These are phyloP conservation scores for Arabidopsis suecica DNA, from an alignment of 345 rosid species.

Conservation along the genomic window DNA sequence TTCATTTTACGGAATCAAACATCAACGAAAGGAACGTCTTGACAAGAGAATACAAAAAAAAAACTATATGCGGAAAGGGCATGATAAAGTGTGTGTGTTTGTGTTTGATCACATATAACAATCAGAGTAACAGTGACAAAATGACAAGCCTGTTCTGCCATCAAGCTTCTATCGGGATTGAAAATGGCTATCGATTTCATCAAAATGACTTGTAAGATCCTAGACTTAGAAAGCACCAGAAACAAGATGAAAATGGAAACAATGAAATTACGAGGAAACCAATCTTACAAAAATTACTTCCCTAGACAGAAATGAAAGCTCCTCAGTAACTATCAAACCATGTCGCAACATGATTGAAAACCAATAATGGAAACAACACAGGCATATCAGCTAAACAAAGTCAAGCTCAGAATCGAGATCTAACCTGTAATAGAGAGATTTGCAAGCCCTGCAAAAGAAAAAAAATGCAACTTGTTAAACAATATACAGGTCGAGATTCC, in stretches of 20 bases:
- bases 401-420: constrained; percentile 47
- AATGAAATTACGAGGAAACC: background rate
- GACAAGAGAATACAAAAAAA: constrained; percentile 1
- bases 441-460: constrained; percentile 69
- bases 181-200: constrained; percentile 7
- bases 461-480: constrained; percentile 26
- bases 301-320: constrained; percentile 11
- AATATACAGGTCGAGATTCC: constrained; percentile 2
- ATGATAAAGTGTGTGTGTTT: background rate
- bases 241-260: constrained; percentile 6
- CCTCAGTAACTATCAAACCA: constrained; percentile 28
- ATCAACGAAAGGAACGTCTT: background rate
- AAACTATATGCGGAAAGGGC: background rate
- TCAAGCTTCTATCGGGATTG: constrained; percentile 10
- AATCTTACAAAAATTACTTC: constrained; percentile 12
- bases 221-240: background rate
- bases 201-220: constrained; percentile 18
- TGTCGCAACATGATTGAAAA: background rate
- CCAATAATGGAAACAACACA: background rate
- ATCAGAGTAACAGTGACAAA: constrained; percentile 9
- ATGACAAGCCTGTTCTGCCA: constrained; percentile 3
- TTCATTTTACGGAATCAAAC: background rate
- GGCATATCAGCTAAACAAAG: constrained; percentile 11
- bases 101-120: background rate
- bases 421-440: constrained; percentile 87